These are phyloP conservation scores for Lophiotrema nucula DNA, from an alignment of 495 filamentous ascomycete genomes.

Conservation along the genomic window DNA sequence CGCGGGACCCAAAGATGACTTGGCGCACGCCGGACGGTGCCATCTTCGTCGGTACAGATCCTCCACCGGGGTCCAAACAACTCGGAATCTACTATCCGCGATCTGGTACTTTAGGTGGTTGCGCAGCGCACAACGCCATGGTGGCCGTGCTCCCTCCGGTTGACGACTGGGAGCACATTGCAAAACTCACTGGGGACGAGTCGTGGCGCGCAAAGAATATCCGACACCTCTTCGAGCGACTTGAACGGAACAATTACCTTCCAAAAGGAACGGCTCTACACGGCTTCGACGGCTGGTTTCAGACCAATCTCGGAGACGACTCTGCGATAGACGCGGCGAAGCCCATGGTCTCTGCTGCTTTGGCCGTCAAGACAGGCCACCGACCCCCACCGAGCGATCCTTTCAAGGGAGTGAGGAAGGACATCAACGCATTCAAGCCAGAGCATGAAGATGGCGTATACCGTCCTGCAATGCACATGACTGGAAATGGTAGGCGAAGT, in stretches of 20 bases:
- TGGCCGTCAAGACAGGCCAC: too few species aligned
- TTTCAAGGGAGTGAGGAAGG: conserved; percentile 22
- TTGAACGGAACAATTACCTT: background rate
- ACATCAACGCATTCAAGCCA: background rate
- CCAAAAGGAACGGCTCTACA: background rate
- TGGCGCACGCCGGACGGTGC: conserved; percentile 4
- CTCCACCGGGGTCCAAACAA: conserved; percentile 43
- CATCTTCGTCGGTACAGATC: conserved; percentile 32
- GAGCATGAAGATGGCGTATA: conserved; percentile 14
- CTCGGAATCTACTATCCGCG: conserved; percentile 52
- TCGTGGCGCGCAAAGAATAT: conserved; percentile 43
- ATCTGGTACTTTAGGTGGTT: conserved; percentile 49
- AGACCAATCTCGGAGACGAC: background rate
- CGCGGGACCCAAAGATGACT: conserved; percentile 4
- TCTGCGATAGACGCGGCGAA: background rate
- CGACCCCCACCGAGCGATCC: too few species aligned
- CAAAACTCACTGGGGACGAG: conserved; percentile 48
- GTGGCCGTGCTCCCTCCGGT: conserved; percentile 43
- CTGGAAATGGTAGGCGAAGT: background rate
- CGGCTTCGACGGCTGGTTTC: background rate
- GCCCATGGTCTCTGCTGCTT: too few species aligned
- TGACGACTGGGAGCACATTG: conserved; percentile 47
- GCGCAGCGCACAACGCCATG: conserved; percentile 50
- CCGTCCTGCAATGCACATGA: background rate
- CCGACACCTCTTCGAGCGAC: conserved; percentile 46